A percentile compares a stretch with the other conserved stretches of the same genome.
These are phyloP conservation scores for Citrus reticulata DNA, from an alignment of 345 rosid genomes.

Conservation along the genomic window DNA sequence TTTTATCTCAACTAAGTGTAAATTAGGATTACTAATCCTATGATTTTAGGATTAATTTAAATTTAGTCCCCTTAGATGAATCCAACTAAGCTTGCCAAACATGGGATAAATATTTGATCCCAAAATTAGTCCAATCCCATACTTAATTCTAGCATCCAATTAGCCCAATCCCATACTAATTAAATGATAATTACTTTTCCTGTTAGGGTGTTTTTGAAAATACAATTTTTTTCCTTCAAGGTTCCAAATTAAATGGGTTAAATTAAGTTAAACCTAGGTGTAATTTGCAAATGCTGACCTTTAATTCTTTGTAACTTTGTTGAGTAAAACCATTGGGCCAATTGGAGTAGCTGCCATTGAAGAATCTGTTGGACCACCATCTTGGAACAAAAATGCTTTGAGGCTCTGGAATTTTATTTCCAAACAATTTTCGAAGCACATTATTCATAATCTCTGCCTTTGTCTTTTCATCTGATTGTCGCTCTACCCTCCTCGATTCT, in stretches of 20 bases:
- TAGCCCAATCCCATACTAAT: too few relatives aligned
- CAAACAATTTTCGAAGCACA: constrained; percentile 20
- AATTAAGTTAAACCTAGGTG: neutral
- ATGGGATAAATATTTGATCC: too few relatives aligned
- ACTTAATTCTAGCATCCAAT: too few relatives aligned
- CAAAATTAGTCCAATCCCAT: too few relatives aligned
- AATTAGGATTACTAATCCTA: too few relatives aligned
- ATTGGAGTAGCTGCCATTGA: constrained; percentile 20
- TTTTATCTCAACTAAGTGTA: too few relatives aligned
- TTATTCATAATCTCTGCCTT: constrained; percentile 18
- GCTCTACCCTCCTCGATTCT: constrained; percentile 29
- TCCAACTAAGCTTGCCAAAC: too few relatives aligned
- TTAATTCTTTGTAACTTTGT: constrained; percentile 9
- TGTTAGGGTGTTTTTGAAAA: too few relatives aligned
- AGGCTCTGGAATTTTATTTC: constrained; percentile 19
- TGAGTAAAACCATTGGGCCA: constrained; percentile 22
- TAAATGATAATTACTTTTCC: too few relatives aligned
- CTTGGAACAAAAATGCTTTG: constrained; percentile 23
- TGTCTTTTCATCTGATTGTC: constrained; percentile 9
- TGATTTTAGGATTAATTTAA: too few relatives aligned
- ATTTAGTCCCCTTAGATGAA: too few relatives aligned
- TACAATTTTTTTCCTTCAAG: too few relatives aligned
- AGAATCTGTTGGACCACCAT: constrained; percentile 27
- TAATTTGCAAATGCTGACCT: constrained; percentile 1
- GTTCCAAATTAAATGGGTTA: neutral